A percentile compares a stretch with the other conserved stretches of the same genome.
Evolutionary conservation across 768 basidiomycete species (phyloP).

Genomic region (Russula sp.): DNA sequence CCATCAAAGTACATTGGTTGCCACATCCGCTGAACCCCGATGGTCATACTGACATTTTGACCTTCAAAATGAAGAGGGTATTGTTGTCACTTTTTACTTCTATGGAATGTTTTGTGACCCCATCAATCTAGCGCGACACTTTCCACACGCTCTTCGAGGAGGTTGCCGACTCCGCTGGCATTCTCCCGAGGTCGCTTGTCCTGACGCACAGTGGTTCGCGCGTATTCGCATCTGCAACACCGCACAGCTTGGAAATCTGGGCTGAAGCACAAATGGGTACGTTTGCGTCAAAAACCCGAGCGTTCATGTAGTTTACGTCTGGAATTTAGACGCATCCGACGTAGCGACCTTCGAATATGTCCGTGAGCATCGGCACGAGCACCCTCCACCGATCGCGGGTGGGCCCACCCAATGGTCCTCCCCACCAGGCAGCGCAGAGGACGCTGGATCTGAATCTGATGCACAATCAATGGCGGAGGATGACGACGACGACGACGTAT

Average conservation of each 20-base stretch:
- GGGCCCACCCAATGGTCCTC: slow-evolving; percentile 13
- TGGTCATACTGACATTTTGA: slow-evolving; percentile 39
- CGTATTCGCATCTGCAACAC: slow-evolving; percentile 65
- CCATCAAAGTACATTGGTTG: slow-evolving; percentile 55
- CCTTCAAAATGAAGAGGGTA: slow-evolving; percentile 57
- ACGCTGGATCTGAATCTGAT: slow-evolving; percentile 28
- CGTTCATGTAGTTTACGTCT: slow-evolving; percentile 7
- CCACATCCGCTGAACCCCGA: slow-evolving; percentile 52
- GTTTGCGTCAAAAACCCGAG: slow-evolving; percentile 23
- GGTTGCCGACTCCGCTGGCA: slow-evolving; percentile 52
- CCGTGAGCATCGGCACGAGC: slow-evolving; percentile 36
- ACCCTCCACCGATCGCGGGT: slow-evolving; percentile 18
- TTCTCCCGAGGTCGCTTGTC: slow-evolving; percentile 48
- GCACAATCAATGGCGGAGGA: slow-evolving; percentile 28
- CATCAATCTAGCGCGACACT: slow-evolving; percentile 47
- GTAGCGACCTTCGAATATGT: slow-evolving; percentile 58
- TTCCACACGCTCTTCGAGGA: slow-evolving; percentile 62
- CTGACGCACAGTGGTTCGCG: slow-evolving; percentile 57
- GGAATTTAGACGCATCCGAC: slow-evolving; percentile 55
- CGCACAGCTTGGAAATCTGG: slow-evolving; percentile 61
- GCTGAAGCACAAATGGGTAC: slow-evolving; percentile 59
- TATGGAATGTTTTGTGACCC: background rate
- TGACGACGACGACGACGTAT: slow-evolving; percentile 37
- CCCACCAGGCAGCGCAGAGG: slow-evolving; percentile 22
- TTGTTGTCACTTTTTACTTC: slow-evolving; percentile 23